Evolutionary conservation across 2,329 filamentous ascomycete genomes (phyloP).

Genomic region (Phaeoacremonium minimum): DNA sequence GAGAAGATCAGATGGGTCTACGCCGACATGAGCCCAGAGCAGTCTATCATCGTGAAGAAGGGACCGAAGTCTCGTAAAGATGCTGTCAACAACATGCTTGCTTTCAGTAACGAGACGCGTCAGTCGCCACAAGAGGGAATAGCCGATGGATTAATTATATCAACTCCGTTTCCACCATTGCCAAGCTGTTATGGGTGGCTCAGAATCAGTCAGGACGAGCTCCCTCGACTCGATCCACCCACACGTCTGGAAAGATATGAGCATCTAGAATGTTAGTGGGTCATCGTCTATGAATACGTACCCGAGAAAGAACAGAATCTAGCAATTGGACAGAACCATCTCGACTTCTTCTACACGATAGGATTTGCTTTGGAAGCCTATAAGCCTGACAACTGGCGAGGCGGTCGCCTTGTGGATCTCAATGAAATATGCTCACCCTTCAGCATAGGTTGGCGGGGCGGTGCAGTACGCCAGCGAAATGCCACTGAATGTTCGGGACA

Average conservation of each 20-base stretch:
- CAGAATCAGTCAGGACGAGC: background rate
- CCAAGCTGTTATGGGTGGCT: background rate
- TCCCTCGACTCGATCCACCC: background rate
- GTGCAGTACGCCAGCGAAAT: background rate
- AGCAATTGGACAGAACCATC: background rate
- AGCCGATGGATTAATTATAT: background rate
- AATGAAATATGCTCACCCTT: background rate
- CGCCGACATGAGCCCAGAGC: background rate
- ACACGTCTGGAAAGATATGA: background rate
- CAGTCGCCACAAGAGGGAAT: background rate
- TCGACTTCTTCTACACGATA: constrained; percentile 1
- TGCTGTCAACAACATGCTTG: background rate
- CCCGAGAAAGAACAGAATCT: background rate
- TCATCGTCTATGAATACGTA: background rate
- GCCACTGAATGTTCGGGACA: background rate
- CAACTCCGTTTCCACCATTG: background rate
- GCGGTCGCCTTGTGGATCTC: constrained; percentile 1
- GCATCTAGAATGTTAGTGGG: background rate
- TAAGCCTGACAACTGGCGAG: constrained; percentile 1
- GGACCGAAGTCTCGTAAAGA: background rate
- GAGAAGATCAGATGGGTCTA: background rate
- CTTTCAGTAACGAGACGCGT: background rate
- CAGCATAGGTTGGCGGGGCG: background rate
- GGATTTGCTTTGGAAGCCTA: constrained; percentile 1
- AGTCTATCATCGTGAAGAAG: background rate